Percentiles rank a stretch among this genome's conserved stretches.
Conservation (phyloP, 768 basidiomycete species). For the Macrolepiota fuliginosa region DNA sequence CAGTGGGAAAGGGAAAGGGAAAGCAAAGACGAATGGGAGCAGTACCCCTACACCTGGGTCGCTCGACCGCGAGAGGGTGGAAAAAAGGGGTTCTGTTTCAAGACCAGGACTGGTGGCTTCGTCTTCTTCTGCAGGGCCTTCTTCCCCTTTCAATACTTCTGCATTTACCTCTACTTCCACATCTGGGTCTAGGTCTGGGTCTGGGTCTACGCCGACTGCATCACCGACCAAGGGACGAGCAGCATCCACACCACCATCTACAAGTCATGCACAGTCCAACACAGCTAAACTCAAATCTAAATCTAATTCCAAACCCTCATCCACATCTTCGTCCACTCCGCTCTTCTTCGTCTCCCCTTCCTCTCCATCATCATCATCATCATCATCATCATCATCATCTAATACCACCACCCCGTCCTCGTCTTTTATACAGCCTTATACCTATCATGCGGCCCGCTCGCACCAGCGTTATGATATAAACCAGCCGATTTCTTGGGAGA, state of each 20-base stretch:
- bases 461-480: neutral
- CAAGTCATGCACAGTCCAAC: neutral
- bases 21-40: neutral
- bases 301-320: neutral
- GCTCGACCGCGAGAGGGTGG: no score
- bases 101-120: neutral
- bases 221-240: neutral
- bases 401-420: constrained; percentile 10
- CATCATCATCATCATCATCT: constrained; percentile 2
- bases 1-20: no score
- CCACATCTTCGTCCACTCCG: neutral
- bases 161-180: neutral
- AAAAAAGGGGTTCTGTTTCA: no score
- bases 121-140: neutral
- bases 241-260: neutral
- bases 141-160: neutral
- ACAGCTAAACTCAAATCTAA: neutral
- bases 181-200: neutral
- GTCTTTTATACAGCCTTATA: no score
- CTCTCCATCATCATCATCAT: neutral
- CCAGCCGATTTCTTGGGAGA: constrained; percentile 39
- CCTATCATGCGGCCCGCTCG: no score
- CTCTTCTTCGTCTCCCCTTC: neutral
- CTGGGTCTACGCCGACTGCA: neutral
- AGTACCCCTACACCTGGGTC: neutral